A percentile compares a stretch with the other conserved stretches of the same genome.
Evolutionary conservation across 1,284 basidiomycete species (phyloP).

Genomic region (Malassezia equina): DNA sequence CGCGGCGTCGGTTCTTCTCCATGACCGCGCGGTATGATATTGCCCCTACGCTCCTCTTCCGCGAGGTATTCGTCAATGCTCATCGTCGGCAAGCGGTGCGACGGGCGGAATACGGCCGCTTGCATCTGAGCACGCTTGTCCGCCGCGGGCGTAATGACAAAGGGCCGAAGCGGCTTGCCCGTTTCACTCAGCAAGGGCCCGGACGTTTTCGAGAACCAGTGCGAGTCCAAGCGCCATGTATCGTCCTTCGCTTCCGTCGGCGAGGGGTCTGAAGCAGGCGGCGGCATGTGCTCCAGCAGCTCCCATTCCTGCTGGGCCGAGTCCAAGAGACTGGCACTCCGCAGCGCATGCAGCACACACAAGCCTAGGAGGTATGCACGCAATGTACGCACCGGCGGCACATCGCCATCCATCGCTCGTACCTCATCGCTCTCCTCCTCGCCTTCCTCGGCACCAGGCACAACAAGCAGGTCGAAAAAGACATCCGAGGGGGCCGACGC

Average conservation of each 20-base stretch:
- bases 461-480: slow-evolving; percentile 25
- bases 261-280: slow-evolving; percentile 3
- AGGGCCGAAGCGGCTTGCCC: slow-evolving; percentile 41
- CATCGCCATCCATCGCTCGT: slow-evolving; percentile 1
- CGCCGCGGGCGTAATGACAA: slow-evolving; percentile 29
- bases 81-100: slow-evolving; percentile 88
- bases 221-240: slow-evolving; percentile 37
- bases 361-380: slow-evolving; percentile 36
- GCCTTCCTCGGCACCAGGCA: slow-evolving; percentile 19
- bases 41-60: slow-evolving; percentile 71
- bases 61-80: slow-evolving; percentile 87
- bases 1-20: slow-evolving; percentile 58
- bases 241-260: not conserved
- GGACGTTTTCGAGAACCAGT: slow-evolving; percentile 2
- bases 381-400: slow-evolving; percentile 6
- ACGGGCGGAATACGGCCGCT: slow-evolving; percentile 77
- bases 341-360: slow-evolving; percentile 32
- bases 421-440: slow-evolving; percentile 20
- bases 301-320: slow-evolving; percentile 30
- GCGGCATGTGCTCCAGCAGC: slow-evolving; percentile 31
- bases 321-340: slow-evolving; percentile 16
- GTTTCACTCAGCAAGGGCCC: slow-evolving; percentile 30
- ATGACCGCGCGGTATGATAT: slow-evolving; percentile 65
- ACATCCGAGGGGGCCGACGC: slow-evolving; percentile 17
- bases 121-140: slow-evolving; percentile 50